phyloP scores from a whole-genome alignment of 345 rosid genomes.

The Cardamine resedifolia region DNA sequence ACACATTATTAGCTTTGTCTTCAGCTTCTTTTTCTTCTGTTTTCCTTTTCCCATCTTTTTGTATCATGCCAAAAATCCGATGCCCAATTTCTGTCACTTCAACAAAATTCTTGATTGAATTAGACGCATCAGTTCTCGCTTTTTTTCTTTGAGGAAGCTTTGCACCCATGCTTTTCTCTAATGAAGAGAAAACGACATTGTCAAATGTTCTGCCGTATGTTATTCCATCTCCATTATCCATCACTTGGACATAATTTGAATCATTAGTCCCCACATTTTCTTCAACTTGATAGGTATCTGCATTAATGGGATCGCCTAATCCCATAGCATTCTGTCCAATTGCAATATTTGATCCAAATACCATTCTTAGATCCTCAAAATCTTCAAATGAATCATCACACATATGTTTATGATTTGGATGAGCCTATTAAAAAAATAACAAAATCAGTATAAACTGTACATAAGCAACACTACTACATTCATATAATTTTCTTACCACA shows the following conservation, averaged over 20 bases:
- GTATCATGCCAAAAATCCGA: neutral
- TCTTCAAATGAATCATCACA: slow-evolving; percentile 3
- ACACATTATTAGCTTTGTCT: slow-evolving; percentile 4
- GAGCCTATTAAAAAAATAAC: too few relatives aligned
- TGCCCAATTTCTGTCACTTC: neutral
- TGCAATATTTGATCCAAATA: neutral
- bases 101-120: neutral
- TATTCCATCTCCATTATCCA: neutral
- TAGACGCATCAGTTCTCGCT: neutral
- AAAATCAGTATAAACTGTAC: too few relatives aligned
- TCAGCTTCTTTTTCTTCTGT: neutral
- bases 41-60: neutral
- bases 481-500: too few relatives aligned
- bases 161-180: neutral
- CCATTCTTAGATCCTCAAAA: neutral
- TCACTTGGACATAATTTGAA: neutral
- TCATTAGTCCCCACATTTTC: too few relatives aligned
- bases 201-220: neutral
- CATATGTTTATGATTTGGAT: neutral
- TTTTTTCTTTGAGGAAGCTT: slow-evolving; percentile 18
- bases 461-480: too few relatives aligned
- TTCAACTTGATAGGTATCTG: neutral
- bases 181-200: neutral
- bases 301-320: neutral
- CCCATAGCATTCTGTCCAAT: neutral